Percentiles rank a stretch among this genome's conserved stretches.
These are phyloP conservation scores for Tuber magnatum DNA, from an alignment of 495 filamentous ascomycete species.

Conservation along the genomic window DNA sequence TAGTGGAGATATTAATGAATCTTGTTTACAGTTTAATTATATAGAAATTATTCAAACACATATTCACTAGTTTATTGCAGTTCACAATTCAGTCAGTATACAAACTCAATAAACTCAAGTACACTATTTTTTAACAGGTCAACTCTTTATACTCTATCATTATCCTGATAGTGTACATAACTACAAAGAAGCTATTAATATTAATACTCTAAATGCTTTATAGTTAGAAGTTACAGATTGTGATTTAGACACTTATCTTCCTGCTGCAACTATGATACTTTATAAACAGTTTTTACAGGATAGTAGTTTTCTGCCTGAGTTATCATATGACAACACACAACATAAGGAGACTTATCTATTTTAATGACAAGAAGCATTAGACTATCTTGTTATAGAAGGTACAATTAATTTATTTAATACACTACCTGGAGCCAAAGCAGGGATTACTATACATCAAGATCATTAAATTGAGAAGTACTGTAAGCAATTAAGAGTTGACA, in stretches of 20 bases:
- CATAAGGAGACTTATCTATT: slow-evolving; percentile 5
- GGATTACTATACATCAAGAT: neutral
- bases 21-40: slow-evolving; percentile 14
- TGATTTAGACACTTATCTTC: neutral
- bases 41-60: slow-evolving; percentile 10
- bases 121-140: neutral
- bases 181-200: neutral
- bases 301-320: too few relatives aligned
- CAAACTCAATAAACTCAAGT: neutral
- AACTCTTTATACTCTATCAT: slow-evolving; percentile 8
- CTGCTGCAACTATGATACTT: neutral
- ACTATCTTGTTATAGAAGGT: neutral
- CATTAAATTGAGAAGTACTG: neutral
- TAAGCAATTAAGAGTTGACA: too few relatives aligned
- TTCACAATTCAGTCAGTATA: slow-evolving; percentile 7
- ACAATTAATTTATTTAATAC: slow-evolving; percentile 8
- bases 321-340: too few relatives aligned
- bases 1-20: neutral
- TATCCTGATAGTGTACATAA: neutral
- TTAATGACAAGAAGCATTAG: neutral
- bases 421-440: neutral
- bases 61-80: slow-evolving; percentile 10
- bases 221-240: neutral
- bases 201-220: too few relatives aligned
- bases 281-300: neutral